Evolutionary conservation across 768 basidiomycete species (phyloP).

Genomic region (Mycena floridula): DNA sequence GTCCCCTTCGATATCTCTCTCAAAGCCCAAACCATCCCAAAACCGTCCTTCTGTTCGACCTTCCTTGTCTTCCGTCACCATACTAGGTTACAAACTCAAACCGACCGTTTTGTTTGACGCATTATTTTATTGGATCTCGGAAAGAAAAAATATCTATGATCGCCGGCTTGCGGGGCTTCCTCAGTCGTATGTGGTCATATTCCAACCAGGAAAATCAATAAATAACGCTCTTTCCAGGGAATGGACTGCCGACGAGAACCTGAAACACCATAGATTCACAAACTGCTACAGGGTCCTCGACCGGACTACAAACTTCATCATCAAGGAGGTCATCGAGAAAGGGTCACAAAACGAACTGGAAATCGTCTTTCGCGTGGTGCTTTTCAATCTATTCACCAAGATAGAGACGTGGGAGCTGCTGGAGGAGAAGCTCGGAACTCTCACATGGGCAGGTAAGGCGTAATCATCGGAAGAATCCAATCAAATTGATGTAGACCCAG

Average conservation of each 20-base stretch:
- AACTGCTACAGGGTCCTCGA: conserved; percentile 74
- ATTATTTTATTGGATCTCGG: conserved; percentile 53
- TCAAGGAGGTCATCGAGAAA: conserved; percentile 62
- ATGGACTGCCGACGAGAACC: conserved; percentile 64
- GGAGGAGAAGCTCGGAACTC: conserved; percentile 40
- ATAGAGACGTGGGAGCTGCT: conserved; percentile 70
- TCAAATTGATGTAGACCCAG: no score
- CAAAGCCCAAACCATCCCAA: no score
- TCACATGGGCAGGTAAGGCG: conserved; percentile 63
- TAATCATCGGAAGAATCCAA: no score
- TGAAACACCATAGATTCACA: conserved; percentile 56
- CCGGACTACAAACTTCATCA: conserved; percentile 61
- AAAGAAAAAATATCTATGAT: conserved; percentile 53
- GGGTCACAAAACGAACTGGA: conserved; percentile 57
- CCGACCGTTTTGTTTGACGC: conserved; percentile 55
- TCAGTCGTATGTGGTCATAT: conserved; percentile 39
- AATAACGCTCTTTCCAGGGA: conserved; percentile 23
- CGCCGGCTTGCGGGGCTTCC: conserved; percentile 41
- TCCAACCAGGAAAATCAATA: conserved; percentile 5
- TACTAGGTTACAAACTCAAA: conserved; percentile 31
- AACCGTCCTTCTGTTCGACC: no score
- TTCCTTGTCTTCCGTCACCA: conserved; percentile 19
- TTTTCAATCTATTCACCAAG: conserved; percentile 69
- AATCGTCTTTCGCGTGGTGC: conserved; percentile 60
- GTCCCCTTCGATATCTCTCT: no score